Conservation (phyloP, 225 moss, liverwort and hornwort species). For the Polytrichum formosum region DNA sequence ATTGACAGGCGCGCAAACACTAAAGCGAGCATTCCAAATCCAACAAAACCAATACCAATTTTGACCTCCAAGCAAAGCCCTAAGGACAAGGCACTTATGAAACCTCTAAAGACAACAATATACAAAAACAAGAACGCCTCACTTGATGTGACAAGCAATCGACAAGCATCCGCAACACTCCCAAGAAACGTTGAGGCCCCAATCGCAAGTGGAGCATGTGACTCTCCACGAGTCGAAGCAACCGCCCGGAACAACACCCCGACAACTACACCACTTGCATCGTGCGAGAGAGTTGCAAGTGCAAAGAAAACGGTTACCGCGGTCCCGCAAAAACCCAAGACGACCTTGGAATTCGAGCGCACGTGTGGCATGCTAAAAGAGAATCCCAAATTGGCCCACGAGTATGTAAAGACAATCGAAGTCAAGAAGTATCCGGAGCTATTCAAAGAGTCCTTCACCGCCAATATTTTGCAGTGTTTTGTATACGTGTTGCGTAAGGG, state of each 20-base stretch:
- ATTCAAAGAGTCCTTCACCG: constrained; percentile 42
- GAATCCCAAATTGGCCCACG: constrained; percentile 2
- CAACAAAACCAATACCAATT: background rate
- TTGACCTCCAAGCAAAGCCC: background rate
- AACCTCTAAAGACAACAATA: constrained; percentile 7
- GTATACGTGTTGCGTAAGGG: constrained; percentile 24
- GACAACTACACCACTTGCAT: background rate
- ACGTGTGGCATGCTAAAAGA: constrained; percentile 17
- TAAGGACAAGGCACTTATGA: background rate
- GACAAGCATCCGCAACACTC: background rate
- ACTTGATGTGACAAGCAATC: background rate
- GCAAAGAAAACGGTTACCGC: background rate
- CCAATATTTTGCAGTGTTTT: constrained; percentile 28
- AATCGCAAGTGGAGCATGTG: background rate
- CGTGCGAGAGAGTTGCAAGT: background rate
- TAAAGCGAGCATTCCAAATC: background rate
- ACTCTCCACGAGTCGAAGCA: background rate
- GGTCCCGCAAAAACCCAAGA: constrained; percentile 3
- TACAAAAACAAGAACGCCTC: constrained; percentile 7
- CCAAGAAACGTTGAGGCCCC: no score
- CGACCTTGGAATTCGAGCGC: constrained; percentile 35
- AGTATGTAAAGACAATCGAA: constrained; percentile 28
- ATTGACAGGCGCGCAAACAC: background rate
- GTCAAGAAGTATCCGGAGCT: constrained; percentile 16
- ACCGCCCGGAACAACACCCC: background rate